A percentile compares a stretch with the other conserved stretches of the same genome.
These are phyloP conservation scores for Sisymbrium irio DNA, from an alignment of 345 rosid genomes.

Conservation along the genomic window DNA sequence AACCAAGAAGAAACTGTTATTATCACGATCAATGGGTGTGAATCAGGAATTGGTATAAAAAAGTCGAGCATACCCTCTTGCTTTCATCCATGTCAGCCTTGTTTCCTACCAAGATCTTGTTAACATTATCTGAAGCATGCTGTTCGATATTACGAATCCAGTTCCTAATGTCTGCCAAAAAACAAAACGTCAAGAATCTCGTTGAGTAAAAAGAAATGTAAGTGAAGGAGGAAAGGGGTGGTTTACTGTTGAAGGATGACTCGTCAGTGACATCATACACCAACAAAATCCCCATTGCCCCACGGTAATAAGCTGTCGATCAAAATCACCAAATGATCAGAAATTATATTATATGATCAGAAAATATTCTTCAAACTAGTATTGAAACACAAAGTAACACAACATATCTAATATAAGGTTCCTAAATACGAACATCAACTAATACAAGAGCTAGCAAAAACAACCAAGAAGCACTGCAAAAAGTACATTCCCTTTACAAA, in stretches of 20 bases:
- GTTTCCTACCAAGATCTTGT: conserved; percentile 96
- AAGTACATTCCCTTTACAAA: conserved; percentile 6
- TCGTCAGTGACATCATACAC: conserved; percentile 91
- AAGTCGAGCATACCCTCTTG: conserved; percentile 62
- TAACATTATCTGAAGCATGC: conserved; percentile 98
- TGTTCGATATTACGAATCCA: conserved; percentile 99
- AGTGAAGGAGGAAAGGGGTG: background rate
- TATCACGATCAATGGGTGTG: background rate
- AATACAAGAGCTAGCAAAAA: background rate
- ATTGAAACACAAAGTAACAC: background rate
- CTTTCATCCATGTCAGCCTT: conserved; percentile 99
- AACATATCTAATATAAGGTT: background rate
- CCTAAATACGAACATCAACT: background rate
- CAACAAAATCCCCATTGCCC: conserved; percentile 92
- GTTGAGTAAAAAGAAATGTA: background rate
- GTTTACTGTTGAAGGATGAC: conserved; percentile 79
- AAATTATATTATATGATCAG: background rate
- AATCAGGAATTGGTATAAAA: background rate
- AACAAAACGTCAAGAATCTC: background rate
- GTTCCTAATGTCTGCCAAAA: conserved; percentile 80
- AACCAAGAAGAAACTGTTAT: background rate
- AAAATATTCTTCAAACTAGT: background rate
- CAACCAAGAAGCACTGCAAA: background rate
- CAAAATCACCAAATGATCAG: background rate
- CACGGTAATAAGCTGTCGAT: conserved; percentile 90